These are phyloP conservation scores for Pseudoneurospora amorphoporcata DNA, from an alignment of 495 filamentous ascomycete species.

Conservation along the genomic window DNA sequence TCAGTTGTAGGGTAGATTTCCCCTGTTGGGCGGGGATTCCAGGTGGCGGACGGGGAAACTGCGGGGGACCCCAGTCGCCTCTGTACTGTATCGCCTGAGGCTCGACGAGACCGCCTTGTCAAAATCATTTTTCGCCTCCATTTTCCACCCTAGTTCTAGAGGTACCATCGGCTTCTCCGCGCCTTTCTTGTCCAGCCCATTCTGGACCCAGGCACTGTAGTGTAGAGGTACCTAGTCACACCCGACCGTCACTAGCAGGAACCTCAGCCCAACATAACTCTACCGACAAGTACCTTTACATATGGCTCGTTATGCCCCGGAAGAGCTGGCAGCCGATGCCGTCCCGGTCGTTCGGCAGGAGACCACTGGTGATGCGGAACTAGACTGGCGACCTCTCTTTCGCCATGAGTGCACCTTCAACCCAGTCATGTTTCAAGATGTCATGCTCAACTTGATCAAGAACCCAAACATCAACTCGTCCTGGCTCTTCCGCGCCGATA, in stretches of 20 bases:
- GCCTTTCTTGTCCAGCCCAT: not conserved
- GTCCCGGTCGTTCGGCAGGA: slow-evolving; percentile 13
- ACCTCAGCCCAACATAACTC: not conserved
- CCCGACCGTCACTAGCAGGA: not conserved
- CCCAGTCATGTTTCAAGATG: slow-evolving; percentile 46
- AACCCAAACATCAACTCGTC: slow-evolving; percentile 83
- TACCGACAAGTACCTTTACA: not conserved
- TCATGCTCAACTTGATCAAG: slow-evolving; percentile 62
- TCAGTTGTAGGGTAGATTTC: not conserved
- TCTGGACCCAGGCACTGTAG: not conserved
- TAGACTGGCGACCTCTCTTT: slow-evolving; percentile 40
- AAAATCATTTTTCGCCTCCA: not conserved
- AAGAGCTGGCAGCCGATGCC: slow-evolving; percentile 24
- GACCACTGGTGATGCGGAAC: slow-evolving; percentile 10
- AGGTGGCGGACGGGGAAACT: not conserved
- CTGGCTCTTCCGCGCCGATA: slow-evolving; percentile 79
- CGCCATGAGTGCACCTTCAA: slow-evolving; percentile 47
- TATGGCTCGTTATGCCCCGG: slow-evolving; percentile 10
- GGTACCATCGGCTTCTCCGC: not conserved
- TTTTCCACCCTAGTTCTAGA: not conserved
- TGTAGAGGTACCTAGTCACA: not conserved
- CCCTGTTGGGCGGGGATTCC: not conserved
- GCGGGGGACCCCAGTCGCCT: not conserved
- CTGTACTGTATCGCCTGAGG: not conserved
- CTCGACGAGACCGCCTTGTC: not conserved